Percentiles rank a stretch among this genome's conserved stretches.
Evolutionary conservation across 768 basidiomycete species (phyloP).

Genomic region (Punctularia strigosozonata): DNA sequence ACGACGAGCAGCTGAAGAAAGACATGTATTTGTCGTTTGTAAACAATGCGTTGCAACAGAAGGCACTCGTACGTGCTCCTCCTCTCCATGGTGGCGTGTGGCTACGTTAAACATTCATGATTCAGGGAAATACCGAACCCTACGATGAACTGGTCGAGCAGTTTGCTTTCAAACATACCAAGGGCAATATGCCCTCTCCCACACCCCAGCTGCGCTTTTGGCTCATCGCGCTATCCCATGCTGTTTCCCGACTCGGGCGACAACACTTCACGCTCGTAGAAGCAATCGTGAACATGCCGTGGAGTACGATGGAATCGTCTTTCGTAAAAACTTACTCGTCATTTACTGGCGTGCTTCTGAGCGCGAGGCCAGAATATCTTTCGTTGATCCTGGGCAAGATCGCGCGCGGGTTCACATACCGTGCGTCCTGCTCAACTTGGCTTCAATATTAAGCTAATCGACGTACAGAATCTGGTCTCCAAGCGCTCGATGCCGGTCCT

Average conservation of each 20-base stretch:
- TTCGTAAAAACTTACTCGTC: conserved; percentile 84
- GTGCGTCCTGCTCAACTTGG: conserved; percentile 36
- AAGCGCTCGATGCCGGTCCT: conserved; percentile 42
- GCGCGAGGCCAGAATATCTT: conserved; percentile 85
- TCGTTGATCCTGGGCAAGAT: conserved; percentile 73
- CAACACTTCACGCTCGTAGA: conserved; percentile 72
- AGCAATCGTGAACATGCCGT: conserved; percentile 79
- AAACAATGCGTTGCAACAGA: conserved; percentile 69
- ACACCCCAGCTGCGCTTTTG: conserved; percentile 58
- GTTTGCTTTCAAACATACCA: conserved; percentile 46
- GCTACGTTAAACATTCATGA: conserved; percentile 4
- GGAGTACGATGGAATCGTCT: conserved; percentile 79
- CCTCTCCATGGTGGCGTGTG: conserved; percentile 4
- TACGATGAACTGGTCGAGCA: conserved; percentile 88
- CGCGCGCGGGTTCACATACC: conserved; percentile 79
- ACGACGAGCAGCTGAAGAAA: conserved; percentile 64
- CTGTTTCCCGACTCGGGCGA: conserved; percentile 81
- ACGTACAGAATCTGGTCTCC: conserved; percentile 55
- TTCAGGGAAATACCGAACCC: conserved; percentile 57
- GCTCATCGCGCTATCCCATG: conserved; percentile 82
- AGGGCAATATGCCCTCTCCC: conserved; percentile 19
- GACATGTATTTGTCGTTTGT: conserved; percentile 82
- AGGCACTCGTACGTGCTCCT: conserved; percentile 41
- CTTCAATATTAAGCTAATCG: conserved; percentile 4
- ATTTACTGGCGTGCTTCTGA: conserved; percentile 86